These are phyloP conservation scores for Physcomitrium patens DNA, from an alignment of 225 moss, liverwort and hornwort genomes.

Conservation along the genomic window DNA sequence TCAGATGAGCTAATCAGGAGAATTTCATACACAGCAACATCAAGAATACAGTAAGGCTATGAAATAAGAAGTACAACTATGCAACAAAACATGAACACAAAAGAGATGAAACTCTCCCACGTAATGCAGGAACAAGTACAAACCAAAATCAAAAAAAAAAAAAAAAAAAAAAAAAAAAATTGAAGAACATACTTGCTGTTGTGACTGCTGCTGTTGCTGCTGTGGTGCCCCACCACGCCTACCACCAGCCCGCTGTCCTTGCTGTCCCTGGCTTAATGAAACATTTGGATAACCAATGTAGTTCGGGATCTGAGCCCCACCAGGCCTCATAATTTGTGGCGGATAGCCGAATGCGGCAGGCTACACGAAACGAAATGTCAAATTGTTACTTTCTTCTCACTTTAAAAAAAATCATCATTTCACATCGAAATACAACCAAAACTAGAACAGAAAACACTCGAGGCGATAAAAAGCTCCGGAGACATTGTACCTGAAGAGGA, in stretches of 20 bases:
- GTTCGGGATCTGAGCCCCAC: conserved; percentile 80
- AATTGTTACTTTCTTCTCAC: neutral
- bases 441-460: neutral
- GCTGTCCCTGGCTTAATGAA: conserved; percentile 81
- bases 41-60: no score
- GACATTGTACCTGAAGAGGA: conserved; percentile 63
- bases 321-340: conserved; percentile 91
- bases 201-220: conserved; percentile 81
- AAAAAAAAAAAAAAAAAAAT: neutral
- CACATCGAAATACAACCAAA: neutral
- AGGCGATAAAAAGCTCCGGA: neutral
- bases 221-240: conserved; percentile 83
- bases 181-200: conserved; percentile 58
- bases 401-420: no score
- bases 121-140: neutral
- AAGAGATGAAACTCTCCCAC: neutral
- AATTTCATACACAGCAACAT: neutral
- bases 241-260: conserved; percentile 83
- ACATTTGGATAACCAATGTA: conserved; percentile 79
- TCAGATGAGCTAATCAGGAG: neutral
- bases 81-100: neutral
- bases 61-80: fast-evolving
- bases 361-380: conserved; percentile 37
- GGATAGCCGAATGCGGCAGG: conserved; percentile 88
- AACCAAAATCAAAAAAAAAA: neutral